Evolutionary conservation across 2,329 filamentous ascomycete genomes (phyloP).

Genomic region (Monilinia polystroma): DNA sequence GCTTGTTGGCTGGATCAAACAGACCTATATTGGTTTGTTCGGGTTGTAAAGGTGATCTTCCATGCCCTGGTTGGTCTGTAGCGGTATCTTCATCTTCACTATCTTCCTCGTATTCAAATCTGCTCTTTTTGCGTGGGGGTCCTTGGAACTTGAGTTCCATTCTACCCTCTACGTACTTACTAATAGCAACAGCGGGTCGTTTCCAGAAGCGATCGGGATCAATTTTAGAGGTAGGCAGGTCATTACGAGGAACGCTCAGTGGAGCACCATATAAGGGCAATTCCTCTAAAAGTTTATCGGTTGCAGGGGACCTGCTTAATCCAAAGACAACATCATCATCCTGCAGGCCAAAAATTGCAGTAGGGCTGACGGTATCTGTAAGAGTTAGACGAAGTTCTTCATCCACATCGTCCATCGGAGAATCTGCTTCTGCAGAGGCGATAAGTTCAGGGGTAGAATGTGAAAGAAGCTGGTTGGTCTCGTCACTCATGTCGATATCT

Average conservation of each 20-base stretch:
- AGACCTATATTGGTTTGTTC: constrained; percentile 77
- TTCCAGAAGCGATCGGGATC: constrained; percentile 72
- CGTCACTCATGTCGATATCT: constrained; percentile 41
- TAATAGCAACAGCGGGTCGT: constrained; percentile 76
- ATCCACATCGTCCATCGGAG: constrained; percentile 47
- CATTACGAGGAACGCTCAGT: constrained; percentile 57
- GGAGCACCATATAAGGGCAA: constrained; percentile 75
- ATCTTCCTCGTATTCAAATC: constrained; percentile 79
- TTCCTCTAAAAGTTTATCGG: constrained; percentile 76
- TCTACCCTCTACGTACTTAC: constrained; percentile 80
- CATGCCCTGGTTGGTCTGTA: constrained; percentile 32
- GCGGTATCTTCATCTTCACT: constrained; percentile 59
- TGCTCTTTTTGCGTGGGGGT: constrained; percentile 71
- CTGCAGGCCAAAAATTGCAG: constrained; percentile 78
- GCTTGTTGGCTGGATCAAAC: constrained; percentile 86
- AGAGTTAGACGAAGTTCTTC: constrained; percentile 39
- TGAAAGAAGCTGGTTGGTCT: constrained; percentile 32
- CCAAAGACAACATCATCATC: constrained; percentile 80
- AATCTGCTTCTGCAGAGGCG: constrained; percentile 61
- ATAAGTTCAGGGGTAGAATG: constrained; percentile 68
- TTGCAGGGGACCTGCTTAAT: constrained; percentile 69
- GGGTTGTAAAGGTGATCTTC: constrained; percentile 55
- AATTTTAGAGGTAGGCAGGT: constrained; percentile 55
- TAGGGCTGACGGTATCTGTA: constrained; percentile 58
- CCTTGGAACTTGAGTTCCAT: constrained; percentile 66